Base-by-base conservation (phyloP, 1,284 basidiomycete species). In the Coniferiporia weirii region DNA sequence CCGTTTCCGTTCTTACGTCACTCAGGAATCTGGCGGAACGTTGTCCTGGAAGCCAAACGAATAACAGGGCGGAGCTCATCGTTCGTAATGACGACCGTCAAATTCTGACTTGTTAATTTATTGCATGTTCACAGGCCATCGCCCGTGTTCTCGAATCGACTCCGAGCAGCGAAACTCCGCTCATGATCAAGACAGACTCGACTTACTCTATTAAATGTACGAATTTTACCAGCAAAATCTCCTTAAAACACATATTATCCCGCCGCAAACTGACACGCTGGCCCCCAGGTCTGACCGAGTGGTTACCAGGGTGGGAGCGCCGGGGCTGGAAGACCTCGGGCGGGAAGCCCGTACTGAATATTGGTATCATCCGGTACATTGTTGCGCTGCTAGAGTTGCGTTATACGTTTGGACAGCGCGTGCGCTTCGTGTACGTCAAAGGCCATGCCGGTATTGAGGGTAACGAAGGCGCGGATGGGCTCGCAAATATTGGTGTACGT, bases 51-150 rank as follows among this genome's bases (percentile, higher is more conserved):
- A 74, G 73, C 49, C 93, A 95, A 69, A 95, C 92, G 0, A 95
- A 95, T 69, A 95, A 95, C 63, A 78, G 91, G 12, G 93, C 91
- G 2, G 93, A 95, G 69, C 77, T 95, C 32, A 85, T 91, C 64
- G 91, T 89, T 61, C 64, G 83, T 75, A 10, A 22, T 52, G 49
- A 17, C 6, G 20, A n/a, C n/a, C 38, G 38, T 40, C 38, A 40
- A 40, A 40, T 15, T 40, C 9, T 12, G 15, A 10, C 15, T 40
- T n/a, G n/a, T 27, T 57, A 36, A 20, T n/a, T 10, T n/a, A n/a
- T 38, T 17, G 12, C 7, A 50, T 34, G n/a, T 20, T 35, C 35
- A 19, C 45, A 92, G 88, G 91, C 90, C 2, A 88, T 94, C 63
- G 73, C 86, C 15, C 84, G 89, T 10, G 78, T 85, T 17, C 75